Base-by-base conservation (phyloP, 163 green algal genomes). In the Picocystis sp. region DNA sequence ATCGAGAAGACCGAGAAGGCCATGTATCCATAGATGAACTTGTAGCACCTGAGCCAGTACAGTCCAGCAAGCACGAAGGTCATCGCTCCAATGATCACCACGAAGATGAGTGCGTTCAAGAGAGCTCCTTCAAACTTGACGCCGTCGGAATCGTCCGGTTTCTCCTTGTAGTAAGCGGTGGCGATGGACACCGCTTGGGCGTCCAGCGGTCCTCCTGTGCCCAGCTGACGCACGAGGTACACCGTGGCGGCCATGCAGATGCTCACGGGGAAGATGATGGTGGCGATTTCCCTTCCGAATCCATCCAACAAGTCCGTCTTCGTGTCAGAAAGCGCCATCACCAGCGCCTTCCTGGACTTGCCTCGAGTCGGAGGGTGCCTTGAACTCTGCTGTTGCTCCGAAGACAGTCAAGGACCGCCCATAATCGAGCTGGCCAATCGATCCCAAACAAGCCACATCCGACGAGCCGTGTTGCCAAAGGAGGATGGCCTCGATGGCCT, bases 11-110 rank as follows among this genome's bases (percentile, higher is more conserved):
- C 76, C 0, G 83, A 74, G 64, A 97, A 94, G 1, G 64, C 81
- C 82, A 99, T 93, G 76, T 97, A 99, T 3, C 50, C 79, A 46
- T 83, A 93, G 13, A 99, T 94, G 44, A 84, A 48, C 14, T 76
- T 75, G 50, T 79, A 78, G 55, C 77, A 93, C 75, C 89, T 74
- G 58, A 65, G 47, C 24, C 12, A 23, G 23, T 38, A 47, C 2
- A 43, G 74, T 1, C 86, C 60, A 22, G 94, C 79, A 2, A 99
- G 73, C 0, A 86, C 38, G 48, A 94, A 89, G 0, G 90, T 99
- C 70, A 92, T 89, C 3, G 65, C 62, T 2, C 62, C 76, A 29
- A 99, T 75, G 11, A 88, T 65, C 2, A 24, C 62, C 6, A 95
- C 74, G 54, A 96, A 96, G 3, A 95, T 85, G 13, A 92, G 34